Conservation (phyloP, 176 grass and related monocot species). For the Chloris gayana region DNA sequence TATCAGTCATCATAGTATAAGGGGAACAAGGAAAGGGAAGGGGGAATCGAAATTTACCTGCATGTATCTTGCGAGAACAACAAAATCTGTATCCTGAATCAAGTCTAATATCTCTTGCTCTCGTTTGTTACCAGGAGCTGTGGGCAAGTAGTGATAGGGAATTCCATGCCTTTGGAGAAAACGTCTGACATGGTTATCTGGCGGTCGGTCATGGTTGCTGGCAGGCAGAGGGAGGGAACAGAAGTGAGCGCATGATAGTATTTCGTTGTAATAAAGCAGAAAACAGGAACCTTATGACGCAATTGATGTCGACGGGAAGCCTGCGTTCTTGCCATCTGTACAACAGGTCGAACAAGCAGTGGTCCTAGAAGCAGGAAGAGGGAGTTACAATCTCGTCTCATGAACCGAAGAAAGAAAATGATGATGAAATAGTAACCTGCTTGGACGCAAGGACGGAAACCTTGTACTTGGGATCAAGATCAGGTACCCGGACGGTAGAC, state of each 20-base stretch:
- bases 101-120: slow-evolving; percentile 82
- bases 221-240: background rate
- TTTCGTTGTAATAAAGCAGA: background rate
- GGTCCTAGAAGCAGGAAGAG: slow-evolving; percentile 56
- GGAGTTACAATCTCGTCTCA: background rate
- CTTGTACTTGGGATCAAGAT: slow-evolving; percentile 85
- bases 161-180: slow-evolving; percentile 85
- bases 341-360: slow-evolving; percentile 82
- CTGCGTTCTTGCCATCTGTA: slow-evolving; percentile 81
- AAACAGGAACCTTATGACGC: slow-evolving; percentile 69
- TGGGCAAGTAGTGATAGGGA: slow-evolving; percentile 86
- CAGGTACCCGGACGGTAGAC: slow-evolving; percentile 61
- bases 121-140: slow-evolving; percentile 61
- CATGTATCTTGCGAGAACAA: slow-evolving; percentile 97
- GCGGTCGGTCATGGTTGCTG: slow-evolving; percentile 83
- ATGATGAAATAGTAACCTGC: slow-evolving; percentile 43
- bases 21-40: background rate
- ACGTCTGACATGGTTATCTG: slow-evolving; percentile 74
- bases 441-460: slow-evolving; percentile 85
- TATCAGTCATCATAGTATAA: no score
- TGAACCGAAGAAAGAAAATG: no score
- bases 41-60: slow-evolving; percentile 53
- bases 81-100: slow-evolving; percentile 80
- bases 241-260: no score
- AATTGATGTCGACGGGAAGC: slow-evolving; percentile 75